A percentile compares a stretch with the other conserved stretches of the same genome.
phyloP scores from a whole-genome alignment of 148 eudicot genomes.

The Vaccinium myrtillus region DNA sequence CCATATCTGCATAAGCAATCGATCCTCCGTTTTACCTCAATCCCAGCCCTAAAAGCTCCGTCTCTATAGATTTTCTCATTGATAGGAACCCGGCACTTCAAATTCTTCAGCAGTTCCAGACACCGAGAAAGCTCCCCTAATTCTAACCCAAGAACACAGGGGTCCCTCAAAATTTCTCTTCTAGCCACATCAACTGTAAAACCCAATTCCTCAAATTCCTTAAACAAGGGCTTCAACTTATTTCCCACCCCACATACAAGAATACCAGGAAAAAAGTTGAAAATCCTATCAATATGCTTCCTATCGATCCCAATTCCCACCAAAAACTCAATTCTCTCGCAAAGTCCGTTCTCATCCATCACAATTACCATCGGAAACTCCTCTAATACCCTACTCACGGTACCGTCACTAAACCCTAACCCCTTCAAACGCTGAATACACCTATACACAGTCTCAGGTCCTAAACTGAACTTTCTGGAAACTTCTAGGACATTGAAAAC shows the following conservation, averaged over 20 bases:
- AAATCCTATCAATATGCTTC: slow-evolving; percentile 36
- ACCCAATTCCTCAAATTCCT: slow-evolving; percentile 68
- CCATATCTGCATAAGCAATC: slow-evolving; percentile 70
- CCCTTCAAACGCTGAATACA: slow-evolving; percentile 50
- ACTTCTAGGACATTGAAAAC: slow-evolving; percentile 50
- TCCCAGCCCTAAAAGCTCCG: slow-evolving; percentile 70
- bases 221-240: slow-evolving; percentile 65
- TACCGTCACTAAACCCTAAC: slow-evolving; percentile 56
- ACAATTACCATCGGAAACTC: slow-evolving; percentile 48
- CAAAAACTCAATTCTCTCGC: slow-evolving; percentile 47
- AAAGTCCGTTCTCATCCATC: slow-evolving; percentile 41
- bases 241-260: slow-evolving; percentile 49
- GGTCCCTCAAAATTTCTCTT: slow-evolving; percentile 63
- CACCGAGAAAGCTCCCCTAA: slow-evolving; percentile 67
- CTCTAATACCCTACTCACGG: slow-evolving; percentile 61
- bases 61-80: slow-evolving; percentile 53
- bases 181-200: slow-evolving; percentile 34
- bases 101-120: slow-evolving; percentile 53
- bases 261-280: slow-evolving; percentile 42
- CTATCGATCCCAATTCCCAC: slow-evolving; percentile 36
- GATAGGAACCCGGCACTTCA: slow-evolving; percentile 58
- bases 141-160: slow-evolving; percentile 60
- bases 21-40: slow-evolving; percentile 59
- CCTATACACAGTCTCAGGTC: slow-evolving; percentile 39
- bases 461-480: slow-evolving; percentile 46